Evolutionary conservation across 495 filamentous ascomycete species (phyloP), one percentile per base, ranked within the genome.

Genomic region (Penicillium robsamsonii): DNA sequence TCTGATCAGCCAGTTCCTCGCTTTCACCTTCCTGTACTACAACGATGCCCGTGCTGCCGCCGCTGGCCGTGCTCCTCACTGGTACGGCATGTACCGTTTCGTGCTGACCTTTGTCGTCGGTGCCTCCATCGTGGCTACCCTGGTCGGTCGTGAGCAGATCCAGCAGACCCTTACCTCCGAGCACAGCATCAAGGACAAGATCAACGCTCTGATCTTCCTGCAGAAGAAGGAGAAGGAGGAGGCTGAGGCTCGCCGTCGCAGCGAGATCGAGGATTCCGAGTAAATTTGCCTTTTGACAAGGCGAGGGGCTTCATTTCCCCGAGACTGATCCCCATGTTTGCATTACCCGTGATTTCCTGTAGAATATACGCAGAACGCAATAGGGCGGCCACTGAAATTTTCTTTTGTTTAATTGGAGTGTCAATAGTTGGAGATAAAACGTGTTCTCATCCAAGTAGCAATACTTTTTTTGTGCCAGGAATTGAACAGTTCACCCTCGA

Each of bases 31-130:
- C 59, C 84, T 97, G 54, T 98, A 97, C 79, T 92, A 92, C 70
- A 86, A 85, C 35, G 94, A 98, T 65, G 78, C 89, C 15, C 84
- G 85, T 24, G 91, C 91, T 41, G 83, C 88, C 1, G 77, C 77
- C 24, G 73, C 79, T 46, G 94, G 92, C 52, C 95, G 90, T 88
- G 85, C 86, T n/a, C 94, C 94, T 24, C 70, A 79, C 38, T 98
- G 94, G 94, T 98, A 97, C 72, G 81, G 79, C 60, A 89, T 86
- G 38, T 98, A 98, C 78, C 90, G 94, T 50, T 98, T 97, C 71
- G 88, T 97, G 11, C 81, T 98, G 69, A 97, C 94, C 17, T 95
- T 95, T 70, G 74, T 98, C 30, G 94, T 97, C 52, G 95, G 94
- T 43, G 81, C 81, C 44, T 88, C 87, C 61, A 92, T 97, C 62